Percentiles rank a stretch among this genome's conserved stretches.
Evolutionary conservation across 148 eudicot genomes (phyloP).

Genomic region (Chenopodium formosanum): DNA sequence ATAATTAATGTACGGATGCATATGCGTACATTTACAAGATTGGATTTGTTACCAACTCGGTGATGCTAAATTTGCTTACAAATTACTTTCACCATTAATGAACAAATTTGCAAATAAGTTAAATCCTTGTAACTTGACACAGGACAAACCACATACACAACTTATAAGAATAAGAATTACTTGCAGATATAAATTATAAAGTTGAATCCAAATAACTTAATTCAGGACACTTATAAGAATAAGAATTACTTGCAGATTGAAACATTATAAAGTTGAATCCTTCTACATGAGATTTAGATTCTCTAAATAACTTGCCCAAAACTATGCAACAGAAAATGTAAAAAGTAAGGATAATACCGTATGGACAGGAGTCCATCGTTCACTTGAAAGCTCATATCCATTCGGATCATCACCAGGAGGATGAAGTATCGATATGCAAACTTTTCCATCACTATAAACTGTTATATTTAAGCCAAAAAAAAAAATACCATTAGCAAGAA

Average conservation of each 20-base stretch:
- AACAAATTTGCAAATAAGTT: too few relatives aligned
- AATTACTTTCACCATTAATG: too few relatives aligned
- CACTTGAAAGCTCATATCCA: constrained; percentile 60
- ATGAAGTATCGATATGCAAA: constrained; percentile 67
- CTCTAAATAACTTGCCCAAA: too few relatives aligned
- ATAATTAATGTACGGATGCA: neutral
- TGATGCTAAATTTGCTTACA: neutral
- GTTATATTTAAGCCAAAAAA: neutral
- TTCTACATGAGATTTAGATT: neutral
- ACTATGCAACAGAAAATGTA: neutral
- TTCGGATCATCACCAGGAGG: constrained; percentile 62
- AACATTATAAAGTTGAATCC: neutral
- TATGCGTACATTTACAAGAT: neutral
- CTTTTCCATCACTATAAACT: constrained; percentile 56
- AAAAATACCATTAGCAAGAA: neutral
- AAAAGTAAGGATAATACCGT: constrained; percentile 32
- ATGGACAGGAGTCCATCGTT: constrained; percentile 64
- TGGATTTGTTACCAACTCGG: neutral
- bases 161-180: too few relatives aligned
- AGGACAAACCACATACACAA: too few relatives aligned
- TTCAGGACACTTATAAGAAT: too few relatives aligned
- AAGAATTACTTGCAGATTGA: too few relatives aligned
- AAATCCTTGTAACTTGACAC: too few relatives aligned
- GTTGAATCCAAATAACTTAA: neutral
- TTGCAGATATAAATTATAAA: too few relatives aligned